A percentile compares a stretch with the other conserved stretches of the same genome.
phyloP scores from a whole-genome alignment of 2,329 filamentous ascomycete species.

The Xylaria sp. region DNA sequence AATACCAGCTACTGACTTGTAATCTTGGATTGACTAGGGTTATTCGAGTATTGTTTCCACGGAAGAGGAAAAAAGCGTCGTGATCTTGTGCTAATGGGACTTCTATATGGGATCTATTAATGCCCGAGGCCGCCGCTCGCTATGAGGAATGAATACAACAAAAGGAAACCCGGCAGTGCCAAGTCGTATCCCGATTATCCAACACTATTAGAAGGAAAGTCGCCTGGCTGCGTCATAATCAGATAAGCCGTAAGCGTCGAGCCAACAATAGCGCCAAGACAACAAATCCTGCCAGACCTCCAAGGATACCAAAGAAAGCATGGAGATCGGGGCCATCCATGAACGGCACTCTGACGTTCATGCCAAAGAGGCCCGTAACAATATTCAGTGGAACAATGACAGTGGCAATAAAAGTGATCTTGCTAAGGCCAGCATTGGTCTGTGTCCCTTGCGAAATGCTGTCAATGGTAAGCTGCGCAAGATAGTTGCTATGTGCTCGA shows the following conservation, averaged over 20 bases:
- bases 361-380: slow-evolving; percentile 86
- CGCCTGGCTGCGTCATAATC: slow-evolving; percentile 1
- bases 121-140: slow-evolving; percentile 9
- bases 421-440: slow-evolving; percentile 89
- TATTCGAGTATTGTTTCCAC: neutral
- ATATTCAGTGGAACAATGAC: slow-evolving; percentile 97
- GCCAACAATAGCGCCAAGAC: slow-evolving; percentile 59
- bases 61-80: neutral
- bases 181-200: neutral
- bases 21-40: neutral
- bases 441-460: slow-evolving; percentile 88
- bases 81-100: neutral
- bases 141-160: slow-evolving; percentile 16
- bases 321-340: slow-evolving; percentile 54
- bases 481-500: slow-evolving; percentile 92
- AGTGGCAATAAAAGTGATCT: slow-evolving; percentile 93
- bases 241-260: slow-evolving; percentile 59
- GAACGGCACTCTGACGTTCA: slow-evolving; percentile 84
- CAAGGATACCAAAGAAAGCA: slow-evolving; percentile 71
- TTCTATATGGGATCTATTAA: slow-evolving; percentile 18
- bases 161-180: slow-evolving; percentile 7
- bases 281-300: slow-evolving; percentile 66
- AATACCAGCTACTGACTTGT: too few species aligned
- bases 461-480: slow-evolving; percentile 93
- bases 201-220: neutral